These are phyloP conservation scores for Uronychia binucleata DNA, from an alignment of 73 alveolate species.

Conservation along the genomic window DNA sequence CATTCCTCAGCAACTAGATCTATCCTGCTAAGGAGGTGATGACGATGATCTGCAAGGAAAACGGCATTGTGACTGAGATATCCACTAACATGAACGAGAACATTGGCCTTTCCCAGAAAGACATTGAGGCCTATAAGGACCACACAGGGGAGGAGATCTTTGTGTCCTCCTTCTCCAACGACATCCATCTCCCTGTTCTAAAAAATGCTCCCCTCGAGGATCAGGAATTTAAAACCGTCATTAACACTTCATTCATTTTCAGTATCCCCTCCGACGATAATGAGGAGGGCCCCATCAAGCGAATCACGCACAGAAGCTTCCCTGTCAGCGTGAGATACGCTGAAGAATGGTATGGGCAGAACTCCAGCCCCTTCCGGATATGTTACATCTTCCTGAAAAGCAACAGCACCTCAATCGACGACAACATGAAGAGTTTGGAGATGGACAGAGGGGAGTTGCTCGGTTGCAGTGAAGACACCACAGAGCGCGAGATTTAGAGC, in stretches of 20 bases:
- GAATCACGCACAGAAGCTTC: neutral
- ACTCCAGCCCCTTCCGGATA: neutral
- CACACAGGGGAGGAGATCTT: neutral
- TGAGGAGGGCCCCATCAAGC: neutral
- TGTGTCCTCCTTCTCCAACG: neutral
- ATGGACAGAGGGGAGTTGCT: no score
- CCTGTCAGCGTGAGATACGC: neutral
- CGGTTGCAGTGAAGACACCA: neutral
- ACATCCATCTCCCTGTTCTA: neutral
- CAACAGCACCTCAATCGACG: no score
- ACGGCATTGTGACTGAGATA: neutral
- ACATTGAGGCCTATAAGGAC: neutral
- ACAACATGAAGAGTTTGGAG: no score
- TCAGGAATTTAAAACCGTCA: neutral
- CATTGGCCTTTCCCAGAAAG: neutral
- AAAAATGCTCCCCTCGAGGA: neutral
- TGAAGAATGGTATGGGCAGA: neutral
- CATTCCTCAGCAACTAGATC: neutral
- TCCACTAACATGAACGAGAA: neutral
- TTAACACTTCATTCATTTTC: neutral
- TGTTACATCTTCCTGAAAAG: neutral
- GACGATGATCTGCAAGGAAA: neutral
- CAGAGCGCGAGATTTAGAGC: neutral
- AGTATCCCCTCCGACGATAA: neutral
- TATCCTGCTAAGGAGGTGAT: neutral